Base-by-base conservation (phyloP, 371 early-diverging fungal genomes). In the Mucor lusitanicus region DNA sequence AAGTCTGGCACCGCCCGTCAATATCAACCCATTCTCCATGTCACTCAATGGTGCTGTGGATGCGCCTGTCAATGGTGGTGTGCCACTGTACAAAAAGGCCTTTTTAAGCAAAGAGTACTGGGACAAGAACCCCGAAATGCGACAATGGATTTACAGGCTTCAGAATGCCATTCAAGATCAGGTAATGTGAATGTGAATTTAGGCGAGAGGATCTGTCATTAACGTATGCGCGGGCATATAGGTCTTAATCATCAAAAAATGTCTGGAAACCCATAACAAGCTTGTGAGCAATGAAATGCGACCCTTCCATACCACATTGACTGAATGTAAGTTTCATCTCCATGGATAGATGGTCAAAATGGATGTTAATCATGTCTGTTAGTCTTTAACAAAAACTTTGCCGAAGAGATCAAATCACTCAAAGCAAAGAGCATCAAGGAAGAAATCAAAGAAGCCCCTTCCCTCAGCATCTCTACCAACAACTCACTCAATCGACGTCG, bases 41-140 rank as follows among this genome's bases (percentile, higher is more conserved):
- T 85, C 91, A 5, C 70, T 94, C 27, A 92, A 92, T 69, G 93
- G 94, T 15, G 90, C 92, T 7, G 90, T 94, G 0, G 93, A 94
- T 82, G 93, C 94, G 4, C 92, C 93, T 25, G 92, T 94, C 5
- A 94, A 94, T 75, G 94, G 94, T 25, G 94, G 94, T 40, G 83
- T 94, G 5, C 85, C 88, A 27, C 87, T 92, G 80, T 94, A 93
- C 67, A 80, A 85, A 61, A 81, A 80, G 32, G 92, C 93, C 0
- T 94, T 94, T 67, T 74, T 93, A 42, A 78, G 75, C 1, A 67
- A 79, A 55, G 78, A 78, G 28, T 83, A 80, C 58, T 73, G 76
- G 68, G 66, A 72, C 12, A 65, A 79, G 15, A 74, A 87, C 62
- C 79, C 84, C 3, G 82, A 80, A 21, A 79, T 84, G 74, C 81